Evolutionary conservation across 768 basidiomycete species (phyloP).

Genomic region (Pholiota conissans): DNA sequence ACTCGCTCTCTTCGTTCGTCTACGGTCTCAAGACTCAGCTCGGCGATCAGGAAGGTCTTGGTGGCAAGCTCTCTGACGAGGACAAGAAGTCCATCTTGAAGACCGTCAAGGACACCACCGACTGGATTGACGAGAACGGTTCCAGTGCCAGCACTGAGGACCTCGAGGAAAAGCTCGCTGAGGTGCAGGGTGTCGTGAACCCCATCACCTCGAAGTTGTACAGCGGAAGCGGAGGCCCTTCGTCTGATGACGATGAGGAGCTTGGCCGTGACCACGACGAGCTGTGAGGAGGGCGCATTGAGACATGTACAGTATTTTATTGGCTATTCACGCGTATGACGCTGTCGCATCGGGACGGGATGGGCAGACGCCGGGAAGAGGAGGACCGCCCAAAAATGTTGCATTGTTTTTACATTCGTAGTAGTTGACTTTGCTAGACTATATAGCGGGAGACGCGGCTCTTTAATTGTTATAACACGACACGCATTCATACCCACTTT

Average conservation of each 20-base stretch:
- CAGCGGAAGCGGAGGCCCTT: constrained; percentile 33
- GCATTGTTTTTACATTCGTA: constrained; percentile 1
- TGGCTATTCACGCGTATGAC: constrained; percentile 8
- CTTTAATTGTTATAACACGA: not conserved
- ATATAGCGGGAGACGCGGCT: not conserved
- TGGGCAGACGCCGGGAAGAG: not conserved
- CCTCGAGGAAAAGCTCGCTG: constrained; percentile 86
- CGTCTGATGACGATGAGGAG: constrained; percentile 43
- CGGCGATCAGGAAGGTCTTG: constrained; percentile 84
- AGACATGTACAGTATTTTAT: constrained; percentile 6
- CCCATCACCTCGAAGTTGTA: constrained; percentile 89
- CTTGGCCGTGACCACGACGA: constrained; percentile 45
- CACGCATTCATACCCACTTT: not conserved
- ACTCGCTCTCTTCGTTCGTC: constrained; percentile 77
- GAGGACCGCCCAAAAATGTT: constrained; percentile 4
- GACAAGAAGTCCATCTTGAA: constrained; percentile 84
- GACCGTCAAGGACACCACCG: constrained; percentile 83
- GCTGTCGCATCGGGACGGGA: not conserved
- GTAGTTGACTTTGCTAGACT: not conserved
- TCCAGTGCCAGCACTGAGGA: constrained; percentile 79
- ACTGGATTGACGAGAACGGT: constrained; percentile 90
- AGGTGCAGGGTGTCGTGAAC: constrained; percentile 72
- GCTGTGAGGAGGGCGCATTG: constrained; percentile 29
- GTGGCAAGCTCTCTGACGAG: constrained; percentile 79
- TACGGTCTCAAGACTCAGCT: constrained; percentile 89